Base-by-base conservation (phyloP, 305 asterid species). In the Withania somnifera region DNA sequence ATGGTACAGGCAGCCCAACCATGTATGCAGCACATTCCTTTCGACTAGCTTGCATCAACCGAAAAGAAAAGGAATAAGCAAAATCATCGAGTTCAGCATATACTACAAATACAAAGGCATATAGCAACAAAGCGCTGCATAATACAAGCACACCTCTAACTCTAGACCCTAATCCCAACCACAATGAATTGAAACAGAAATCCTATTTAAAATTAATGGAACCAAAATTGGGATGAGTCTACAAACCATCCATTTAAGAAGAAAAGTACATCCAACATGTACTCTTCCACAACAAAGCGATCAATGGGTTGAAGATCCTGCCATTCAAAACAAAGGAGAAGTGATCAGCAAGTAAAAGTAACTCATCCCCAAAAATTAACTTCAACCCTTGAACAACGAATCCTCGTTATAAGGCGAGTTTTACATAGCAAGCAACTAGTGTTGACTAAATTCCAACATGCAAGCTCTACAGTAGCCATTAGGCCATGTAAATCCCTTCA, bases 1-100 rank as follows among this genome's bases (percentile, higher is more conserved):
- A 97, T 83, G 97, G 92, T 61, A 97, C 99, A 24, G 99, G 99
- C 82, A 97, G 92, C 80, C 99, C 98, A 87, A 90, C 99, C 98
- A 97, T 91, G 92, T 88, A 89, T 11, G 99, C 87, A 83, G 98
- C 97, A 88, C 99, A 95, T 91, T 97, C 99, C 91, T 97, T 97
- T 87, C 99, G 99, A 91, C 99, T 97, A 91, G 97, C 97, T 92
- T 93, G 97, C 98, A 90, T 83, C 82, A 93, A 95, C 76, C 92
- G 79, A 85, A 89, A 38, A 40, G 75, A 38, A 78, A 79, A 58
- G 53, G 56, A 79, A 58, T n/a, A 79, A 58, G 45, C 38, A 57
- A 78, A 58, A 15, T 57, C 26, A 19, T 20, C 42, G 9, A 36
- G 40, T 56, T 45, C 57, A 38, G 61, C 54, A 61, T 38, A 58